Evolutionary conservation across 805 yeast genomes (phyloP), one percentile per base, ranked within the genome.

Genomic region (Candida stauntonica): DNA sequence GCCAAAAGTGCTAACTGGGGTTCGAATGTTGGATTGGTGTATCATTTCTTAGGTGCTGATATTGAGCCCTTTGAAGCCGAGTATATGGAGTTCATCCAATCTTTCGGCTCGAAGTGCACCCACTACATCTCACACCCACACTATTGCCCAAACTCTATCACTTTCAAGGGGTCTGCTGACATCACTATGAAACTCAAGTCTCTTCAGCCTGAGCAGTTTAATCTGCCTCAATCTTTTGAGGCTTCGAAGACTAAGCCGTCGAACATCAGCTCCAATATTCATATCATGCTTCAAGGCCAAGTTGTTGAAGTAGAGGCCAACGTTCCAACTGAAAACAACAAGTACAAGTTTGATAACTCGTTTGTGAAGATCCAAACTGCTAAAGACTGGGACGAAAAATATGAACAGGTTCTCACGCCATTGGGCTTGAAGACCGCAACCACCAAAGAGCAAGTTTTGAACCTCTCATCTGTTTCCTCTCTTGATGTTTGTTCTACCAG

Each of bases 51-150:
- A 19, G 93, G 84, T n/a, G 74, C 69, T 5, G 73, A 69, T 2
- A 66, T 86, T 1, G 74, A 77, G 33, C 66, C 74, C 1, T 44
- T 64, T 26, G 63, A 63, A 46, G 59, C 62, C 1, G 62, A 61
- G 5, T 76, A 84, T 47, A 33, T 60, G 5, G 42, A 56, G 0
- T 81, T 86, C 46, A 68, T 84, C 49, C 58, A 69, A 36, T 57
- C 66, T 5, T 81, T 86, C 48, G 81, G 79, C 0, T 45, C 57
- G 0, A 54, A 66, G 1, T 66, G 77, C 20, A 54, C 66, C 35
- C 95, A 87, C 58, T 66, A 79, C 35, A 67, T 91, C 5, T 80
- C 93, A n/a, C 97, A 91, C 60, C 69, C 79, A 4, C 58, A 63
- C 13, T 66, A 83, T 35, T 67, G 81, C 11, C 77, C 86, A 15